A percentile compares a stretch with the other conserved stretches of the same genome.
These are phyloP conservation scores for Amorphotheca resinae DNA, from an alignment of 495 filamentous ascomycete genomes.

Conservation along the genomic window DNA sequence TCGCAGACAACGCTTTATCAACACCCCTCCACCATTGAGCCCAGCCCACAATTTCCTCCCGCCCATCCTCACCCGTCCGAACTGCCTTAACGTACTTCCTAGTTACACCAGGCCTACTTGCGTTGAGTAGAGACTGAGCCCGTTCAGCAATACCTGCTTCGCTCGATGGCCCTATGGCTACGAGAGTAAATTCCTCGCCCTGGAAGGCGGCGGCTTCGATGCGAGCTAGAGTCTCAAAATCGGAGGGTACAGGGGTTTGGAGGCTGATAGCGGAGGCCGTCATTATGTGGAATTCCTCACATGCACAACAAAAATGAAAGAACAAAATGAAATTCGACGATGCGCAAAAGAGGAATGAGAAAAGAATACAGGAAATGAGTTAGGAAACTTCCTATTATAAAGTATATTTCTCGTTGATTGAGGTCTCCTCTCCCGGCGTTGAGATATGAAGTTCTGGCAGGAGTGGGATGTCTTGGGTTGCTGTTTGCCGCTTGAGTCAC, in stretches of 20 bases:
- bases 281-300: no score
- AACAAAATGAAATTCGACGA: neutral
- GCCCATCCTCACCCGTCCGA: neutral
- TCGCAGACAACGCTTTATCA: neutral
- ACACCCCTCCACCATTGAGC: constrained; percentile 5
- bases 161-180: constrained; percentile 11
- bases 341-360: neutral
- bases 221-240: constrained; percentile 6
- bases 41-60: constrained; percentile 15
- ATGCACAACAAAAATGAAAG: no score
- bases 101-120: neutral
- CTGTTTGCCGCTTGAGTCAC: no score
- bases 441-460: no score
- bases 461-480: no score
- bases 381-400: no score
- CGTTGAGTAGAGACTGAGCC: neutral
- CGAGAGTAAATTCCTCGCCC: constrained; percentile 9
- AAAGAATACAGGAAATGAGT: neutral
- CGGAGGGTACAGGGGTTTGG: neutral
- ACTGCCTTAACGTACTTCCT: constrained; percentile 11
- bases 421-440: no score
- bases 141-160: neutral
- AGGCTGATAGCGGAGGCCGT: constrained; percentile 2
- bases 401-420: no score
- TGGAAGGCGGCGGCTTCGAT: constrained; percentile 8